phyloP scores from a whole-genome alignment of 1,284 basidiomycete species.

The Neotropicomus parvogracilis region DNA sequence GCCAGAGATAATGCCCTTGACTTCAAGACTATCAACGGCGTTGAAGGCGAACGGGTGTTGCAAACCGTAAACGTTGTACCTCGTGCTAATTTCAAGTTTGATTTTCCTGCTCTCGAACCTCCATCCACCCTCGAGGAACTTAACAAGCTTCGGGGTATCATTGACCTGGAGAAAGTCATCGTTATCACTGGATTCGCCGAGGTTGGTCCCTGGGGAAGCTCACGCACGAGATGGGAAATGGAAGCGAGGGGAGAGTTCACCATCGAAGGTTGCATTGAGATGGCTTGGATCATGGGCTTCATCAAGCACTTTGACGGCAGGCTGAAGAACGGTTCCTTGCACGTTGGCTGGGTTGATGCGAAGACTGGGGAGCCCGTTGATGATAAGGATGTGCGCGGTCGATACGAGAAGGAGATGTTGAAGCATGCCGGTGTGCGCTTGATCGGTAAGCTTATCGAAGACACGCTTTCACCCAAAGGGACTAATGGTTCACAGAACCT shows the following conservation, averaged over 20 bases:
- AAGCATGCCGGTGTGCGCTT: conserved; percentile 92
- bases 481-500: conserved; percentile 62
- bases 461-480: neutral
- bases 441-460: conserved; percentile 62
- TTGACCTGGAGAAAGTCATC: conserved; percentile 94
- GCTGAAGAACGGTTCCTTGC: conserved; percentile 85
- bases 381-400: conserved; percentile 93
- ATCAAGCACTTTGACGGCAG: conserved; percentile 99
- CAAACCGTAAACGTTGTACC: conserved; percentile 93
- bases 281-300: conserved; percentile 99
- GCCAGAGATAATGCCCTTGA: conserved; percentile 92
- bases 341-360: conserved; percentile 97
- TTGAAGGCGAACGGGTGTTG: conserved; percentile 88
- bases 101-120: conserved; percentile 82
- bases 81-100: conserved; percentile 95
- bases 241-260: conserved; percentile 92
- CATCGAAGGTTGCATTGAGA: conserved; percentile 96
- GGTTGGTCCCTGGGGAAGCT: conserved; percentile 98
- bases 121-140: conserved; percentile 69
- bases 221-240: conserved; percentile 99
- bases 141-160: conserved; percentile 73
- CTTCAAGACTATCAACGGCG: conserved; percentile 89
- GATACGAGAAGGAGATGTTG: conserved; percentile 94
- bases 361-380: conserved; percentile 97
- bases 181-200: conserved; percentile 97